Base-by-base conservation (phyloP, 768 basidiomycete genomes). In the Dendrothele bispora region DNA sequence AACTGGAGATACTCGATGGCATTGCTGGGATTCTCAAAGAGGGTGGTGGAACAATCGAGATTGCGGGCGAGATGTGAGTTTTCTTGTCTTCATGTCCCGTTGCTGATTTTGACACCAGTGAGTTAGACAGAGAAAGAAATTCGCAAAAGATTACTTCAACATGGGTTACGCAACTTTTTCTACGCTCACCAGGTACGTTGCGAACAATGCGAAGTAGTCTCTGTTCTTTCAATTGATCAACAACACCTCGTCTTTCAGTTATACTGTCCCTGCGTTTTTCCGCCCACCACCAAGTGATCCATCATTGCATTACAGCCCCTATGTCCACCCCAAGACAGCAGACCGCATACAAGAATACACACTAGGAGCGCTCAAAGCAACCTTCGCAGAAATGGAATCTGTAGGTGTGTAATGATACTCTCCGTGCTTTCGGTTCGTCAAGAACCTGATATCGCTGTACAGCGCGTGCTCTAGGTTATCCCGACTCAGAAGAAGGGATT, bases 81-180 rank as follows among this genome's bases (percentile, higher is more conserved):
- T n/a, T n/a, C n/a, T n/a, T n/a, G n/a, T n/a, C n/a, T n/a, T n/a
- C n/a, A n/a, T n/a, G n/a, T n/a, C n/a, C n/a, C n/a, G n/a, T n/a
- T n/a, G n/a, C n/a, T n/a, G n/a, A n/a, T n/a, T n/a, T n/a, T n/a
- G n/a, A n/a, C n/a, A n/a, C n/a, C n/a, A n/a, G n/a, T n/a, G n/a
- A n/a, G n/a, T n/a, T n/a, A n/a, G n/a, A n/a, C 83, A 83, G 56
- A 71, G 82, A 12, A 60, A 69, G 52, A 85, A 84, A 57, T 86
- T 77, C 50, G 53, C 64, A 2, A 86, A 86, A 66, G 84, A 84
- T 54, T 72, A 83, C 39, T 84, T 79, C 83, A 86, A 84, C 54
- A 66, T 80, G 39, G 68, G 70, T 1, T 77, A 84, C 53, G 75
- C 80, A 2, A 73, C 77, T 7, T 65, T 76, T 44, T 58, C 80